Evolutionary conservation across 179 eudicot genomes (phyloP), one percentile per base, ranked within the genome.

Genomic region (Pouteria campechiana): DNA sequence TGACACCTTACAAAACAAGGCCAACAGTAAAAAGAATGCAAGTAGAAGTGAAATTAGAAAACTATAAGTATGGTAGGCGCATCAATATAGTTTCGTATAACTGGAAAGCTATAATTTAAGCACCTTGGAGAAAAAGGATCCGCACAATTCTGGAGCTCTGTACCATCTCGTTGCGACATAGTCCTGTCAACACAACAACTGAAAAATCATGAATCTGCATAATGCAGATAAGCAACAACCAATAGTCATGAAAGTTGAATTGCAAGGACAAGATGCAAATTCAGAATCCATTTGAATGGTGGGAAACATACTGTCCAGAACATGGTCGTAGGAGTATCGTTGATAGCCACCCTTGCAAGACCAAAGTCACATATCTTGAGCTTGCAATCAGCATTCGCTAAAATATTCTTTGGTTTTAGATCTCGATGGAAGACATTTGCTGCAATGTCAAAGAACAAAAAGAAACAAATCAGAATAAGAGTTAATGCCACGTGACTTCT

Each of bases 111-210:
- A n/a, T n/a, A n/a, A n/a, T n/a, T n/a, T n/a, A n/a, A n/a, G 14
- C 15, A 65, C 71, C 54, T 65, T 65, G 23, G 71, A 65, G 58
- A 65, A 65, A 25, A 70, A 70, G 10, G 76, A 70, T 21, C 76
- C 72, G 46, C 76, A 70, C n/a, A 70, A 40, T 37, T 70, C 76
- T 13, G 76, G 76, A 60, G 76, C 76, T 31, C 75, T 50, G 44
- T 70, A 70, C 75, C 75, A 70, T 34, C 75, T 55, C 20, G 75
- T 70, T 17, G 76, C 76, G 33, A 70, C 66, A 38, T 65, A 65
- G 37, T 65, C 71, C 71, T 65, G 58, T 14, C 24, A 29, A 37
- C 8, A 34, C 21, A 44, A 17, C 32, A 31, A 34, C 41, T 5
- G 6, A 25, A 39, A 32, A 18, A 40, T 18, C 9, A 39, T 1